These are phyloP conservation scores for Toxoplasma gondii DNA, from an alignment of 169 alveolate genomes.

Conservation along the genomic window DNA sequence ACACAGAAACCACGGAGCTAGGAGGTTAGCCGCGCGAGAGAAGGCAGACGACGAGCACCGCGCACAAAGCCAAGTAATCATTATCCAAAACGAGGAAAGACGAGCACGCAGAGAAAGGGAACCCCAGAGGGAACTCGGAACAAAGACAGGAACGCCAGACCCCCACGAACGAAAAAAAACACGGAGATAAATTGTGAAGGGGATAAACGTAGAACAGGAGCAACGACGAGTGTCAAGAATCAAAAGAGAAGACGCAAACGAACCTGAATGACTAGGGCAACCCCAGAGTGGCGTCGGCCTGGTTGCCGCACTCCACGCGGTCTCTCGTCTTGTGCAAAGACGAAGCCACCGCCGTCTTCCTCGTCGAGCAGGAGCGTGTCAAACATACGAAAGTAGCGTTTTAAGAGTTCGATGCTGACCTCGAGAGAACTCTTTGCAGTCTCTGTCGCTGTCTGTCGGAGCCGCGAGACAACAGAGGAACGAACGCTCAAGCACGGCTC, in stretches of 20 bases:
- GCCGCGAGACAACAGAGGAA: not conserved
- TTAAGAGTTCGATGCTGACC: not conserved
- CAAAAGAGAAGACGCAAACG: not conserved
- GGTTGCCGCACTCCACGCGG: not conserved
- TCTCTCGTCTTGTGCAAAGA: not conserved
- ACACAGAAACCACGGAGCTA: too few relatives aligned
- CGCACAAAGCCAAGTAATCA: too few relatives aligned
- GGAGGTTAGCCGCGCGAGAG: too few relatives aligned
- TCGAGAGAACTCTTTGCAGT: not conserved
- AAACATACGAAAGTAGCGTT: conserved; percentile 28
- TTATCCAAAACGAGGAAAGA: too few relatives aligned
- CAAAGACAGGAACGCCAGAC: too few relatives aligned
- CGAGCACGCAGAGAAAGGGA: too few relatives aligned
- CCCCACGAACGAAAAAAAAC: too few relatives aligned
- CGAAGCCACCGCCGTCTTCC: conserved; percentile 24
- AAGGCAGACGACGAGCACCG: too few relatives aligned
- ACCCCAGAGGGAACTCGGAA: too few relatives aligned
- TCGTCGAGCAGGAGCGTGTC: conserved; percentile 32
- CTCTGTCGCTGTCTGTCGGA: not conserved
- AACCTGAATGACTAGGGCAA: not conserved
- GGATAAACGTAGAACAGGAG: not conserved
- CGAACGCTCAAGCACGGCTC: not conserved
- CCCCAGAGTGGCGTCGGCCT: not conserved
- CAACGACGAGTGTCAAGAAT: not conserved
- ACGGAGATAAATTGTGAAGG: not conserved